phyloP scores from a whole-genome alignment of 2,329 filamentous ascomycete genomes.

The Ophiostoma ips region DNA sequence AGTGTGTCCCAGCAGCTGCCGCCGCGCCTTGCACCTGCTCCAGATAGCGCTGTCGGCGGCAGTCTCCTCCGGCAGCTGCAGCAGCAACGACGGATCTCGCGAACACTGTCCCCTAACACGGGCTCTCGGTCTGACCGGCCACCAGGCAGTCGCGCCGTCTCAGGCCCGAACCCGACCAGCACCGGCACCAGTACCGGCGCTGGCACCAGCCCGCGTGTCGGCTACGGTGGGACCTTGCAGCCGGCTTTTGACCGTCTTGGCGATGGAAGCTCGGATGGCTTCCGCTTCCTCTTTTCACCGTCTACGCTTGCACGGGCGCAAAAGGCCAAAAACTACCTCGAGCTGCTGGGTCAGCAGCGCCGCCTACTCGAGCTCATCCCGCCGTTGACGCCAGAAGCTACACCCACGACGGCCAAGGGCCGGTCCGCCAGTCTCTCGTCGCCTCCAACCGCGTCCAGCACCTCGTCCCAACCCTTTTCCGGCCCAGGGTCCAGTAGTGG shows the following conservation, averaged over 20 bases:
- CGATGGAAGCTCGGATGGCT: conserved; percentile 19
- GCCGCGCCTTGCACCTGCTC: conserved; percentile 36
- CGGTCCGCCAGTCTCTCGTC: conserved; percentile 28
- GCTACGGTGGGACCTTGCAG: conserved; percentile 32
- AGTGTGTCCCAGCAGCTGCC: conserved; percentile 38
- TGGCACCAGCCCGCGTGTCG: conserved; percentile 12
- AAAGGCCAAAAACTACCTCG: conserved; percentile 72
- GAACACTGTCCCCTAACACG: conserved; percentile 40
- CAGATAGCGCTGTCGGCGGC: conserved; percentile 38
- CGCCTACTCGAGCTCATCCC: conserved; percentile 67
- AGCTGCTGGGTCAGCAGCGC: conserved; percentile 73
- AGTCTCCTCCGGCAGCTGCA: conserved; percentile 57
- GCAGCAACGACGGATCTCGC: conserved; percentile 50
- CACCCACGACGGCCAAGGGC: conserved; percentile 17
- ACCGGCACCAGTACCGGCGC: background rate
- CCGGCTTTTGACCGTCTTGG: conserved; percentile 13
- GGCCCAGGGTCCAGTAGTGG: conserved; percentile 17
- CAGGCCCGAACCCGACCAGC: background rate
- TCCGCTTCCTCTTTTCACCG: conserved; percentile 56
- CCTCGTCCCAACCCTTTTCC: background rate
- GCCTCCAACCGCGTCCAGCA: conserved; percentile 23
- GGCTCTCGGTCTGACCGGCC: conserved; percentile 27
- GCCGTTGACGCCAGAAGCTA: conserved; percentile 42
- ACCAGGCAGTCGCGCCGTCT: conserved; percentile 18
- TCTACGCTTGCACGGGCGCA: conserved; percentile 72